Evolutionary conservation across 176 grass and related monocot genomes (phyloP), one percentile per base, ranked within the genome.

Genomic region (Oryza officinalis): DNA sequence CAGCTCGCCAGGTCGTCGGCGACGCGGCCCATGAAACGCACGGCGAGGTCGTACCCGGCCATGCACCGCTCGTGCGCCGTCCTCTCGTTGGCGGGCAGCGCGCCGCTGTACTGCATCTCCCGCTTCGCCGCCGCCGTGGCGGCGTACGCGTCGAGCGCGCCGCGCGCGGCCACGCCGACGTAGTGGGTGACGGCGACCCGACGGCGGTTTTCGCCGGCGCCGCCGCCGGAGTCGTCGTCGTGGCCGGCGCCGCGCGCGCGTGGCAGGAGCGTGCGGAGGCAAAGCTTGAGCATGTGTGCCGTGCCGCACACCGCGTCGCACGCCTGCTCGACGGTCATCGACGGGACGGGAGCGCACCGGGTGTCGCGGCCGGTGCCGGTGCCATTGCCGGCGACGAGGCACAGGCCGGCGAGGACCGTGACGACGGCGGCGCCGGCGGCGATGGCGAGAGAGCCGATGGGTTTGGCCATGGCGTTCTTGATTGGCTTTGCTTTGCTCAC

Each of bases 31-130:
- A 87, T 82, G 79, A 65, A 43, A 2, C 8, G 26, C 6, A 65
- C 49, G 0, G 86, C 79, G 54, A 28, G 10, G 22, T 60, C 65
- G 65, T 87, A 87, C 0, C 86, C 79, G 10, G 33, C 33, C 72
- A 87, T 25, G 79, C 86, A 87, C n/a, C 18, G 17, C 38, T 65
- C 86, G 72, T 70, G 61, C 47, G 79, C 86, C 2, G 28, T 50
- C 79, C 13, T 81, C 72, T 87, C 86, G 14, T 13, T 64, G 14
- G 54, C 11, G 6, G 64, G 63, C 12, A 77, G 28, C 28, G 38
- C 72, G n/a, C 17, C 52, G 50, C 40, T 54, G 79, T 64, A 67
- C 14, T 77, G 15, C 72, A 77, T 63, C 72, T 14, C 65, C 10
- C 43, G 40, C 76, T 44, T 79, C 15, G 72, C 40, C 7, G 79